Conservation (phyloP, 1,284 basidiomycete species). For the Austroboletus niveus region DNA sequence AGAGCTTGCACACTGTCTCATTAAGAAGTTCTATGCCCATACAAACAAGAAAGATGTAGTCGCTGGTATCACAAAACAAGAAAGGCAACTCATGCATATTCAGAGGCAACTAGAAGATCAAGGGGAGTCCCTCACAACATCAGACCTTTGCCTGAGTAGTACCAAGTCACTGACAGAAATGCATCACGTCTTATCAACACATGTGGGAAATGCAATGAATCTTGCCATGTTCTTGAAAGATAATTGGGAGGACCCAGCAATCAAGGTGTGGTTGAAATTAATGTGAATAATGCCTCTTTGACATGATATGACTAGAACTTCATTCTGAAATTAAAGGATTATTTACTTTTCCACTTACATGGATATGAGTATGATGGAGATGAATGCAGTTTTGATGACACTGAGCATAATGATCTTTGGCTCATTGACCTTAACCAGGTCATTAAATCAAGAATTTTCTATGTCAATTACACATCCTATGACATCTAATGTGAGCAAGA, state of each 20-base stretch:
- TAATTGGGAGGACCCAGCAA: neutral
- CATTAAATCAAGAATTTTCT: neutral
- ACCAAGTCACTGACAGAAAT: neutral
- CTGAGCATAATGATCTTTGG: neutral
- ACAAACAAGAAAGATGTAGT: neutral
- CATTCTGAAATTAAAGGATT: neutral
- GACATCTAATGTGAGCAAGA: slow-evolving; percentile 23
- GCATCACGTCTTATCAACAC: neutral
- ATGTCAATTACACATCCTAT: slow-evolving; percentile 34
- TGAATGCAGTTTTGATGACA: neutral
- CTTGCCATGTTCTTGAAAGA: neutral
- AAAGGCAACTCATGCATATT: neutral
- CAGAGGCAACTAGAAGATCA: neutral
- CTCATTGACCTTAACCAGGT: slow-evolving; percentile 1
- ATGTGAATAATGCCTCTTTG: neutral
- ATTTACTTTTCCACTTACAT: neutral
- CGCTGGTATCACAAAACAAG: neutral
- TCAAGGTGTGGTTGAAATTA: neutral
- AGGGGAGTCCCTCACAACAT: neutral
- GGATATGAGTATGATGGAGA: slow-evolving; percentile 1
- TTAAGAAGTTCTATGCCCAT: neutral
- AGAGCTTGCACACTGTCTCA: neutral
- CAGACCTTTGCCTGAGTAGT: no score
- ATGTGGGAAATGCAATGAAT: neutral
- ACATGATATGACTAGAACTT: neutral